Evolutionary conservation across 2,329 filamentous ascomycete genomes (phyloP), one percentile per base, ranked within the genome.

Genomic region (Paecilomyces niveus): DNA sequence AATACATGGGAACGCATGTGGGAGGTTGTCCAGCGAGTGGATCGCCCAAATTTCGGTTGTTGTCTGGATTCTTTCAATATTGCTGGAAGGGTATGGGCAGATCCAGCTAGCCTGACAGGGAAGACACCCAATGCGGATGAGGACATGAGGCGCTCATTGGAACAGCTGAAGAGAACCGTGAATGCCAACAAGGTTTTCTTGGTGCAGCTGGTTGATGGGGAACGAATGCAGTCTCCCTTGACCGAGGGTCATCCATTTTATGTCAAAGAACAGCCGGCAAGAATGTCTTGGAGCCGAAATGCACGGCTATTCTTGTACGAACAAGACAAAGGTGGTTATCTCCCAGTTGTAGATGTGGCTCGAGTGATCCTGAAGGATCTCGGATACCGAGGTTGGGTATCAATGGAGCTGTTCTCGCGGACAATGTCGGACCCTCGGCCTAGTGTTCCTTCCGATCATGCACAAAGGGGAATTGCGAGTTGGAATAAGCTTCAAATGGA

Each of bases 21-120:
- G 87, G 83, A 87, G 7, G 76, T 90, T 3, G 83, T 91, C 0
- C 74, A 79, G 62, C 75, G 76, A 3, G 87, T 92, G 26, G 78
- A 89, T 70, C 73, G 87, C 13, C 73, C 81, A 9, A 92, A 92
- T 72, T 89, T 92, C 67, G 89, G 89, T 11, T 76, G 89, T 39
- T 90, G 87, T 67, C 78, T 92, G 22, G 89, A 92, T 73, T 90
- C 85, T 0, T 92, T 90, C 76, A 89, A 92, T 71, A 88, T 92
- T 59, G 83, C 87, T 1, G 89, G 84, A 1, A 75, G 85, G 10
- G 82, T 89, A 59, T 92, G 83, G 64, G 89, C 86, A 0, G 88
- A 92, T 66, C 89, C 88, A 0, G 70, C 83, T 0, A 72, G 79
- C 0, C 61, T 74, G 0, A 76, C 75, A 1, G 83, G 86, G 3